Conservation (phyloP, 2,329 filamentous ascomycete species). For the Aspergillus phoenicis region DNA sequence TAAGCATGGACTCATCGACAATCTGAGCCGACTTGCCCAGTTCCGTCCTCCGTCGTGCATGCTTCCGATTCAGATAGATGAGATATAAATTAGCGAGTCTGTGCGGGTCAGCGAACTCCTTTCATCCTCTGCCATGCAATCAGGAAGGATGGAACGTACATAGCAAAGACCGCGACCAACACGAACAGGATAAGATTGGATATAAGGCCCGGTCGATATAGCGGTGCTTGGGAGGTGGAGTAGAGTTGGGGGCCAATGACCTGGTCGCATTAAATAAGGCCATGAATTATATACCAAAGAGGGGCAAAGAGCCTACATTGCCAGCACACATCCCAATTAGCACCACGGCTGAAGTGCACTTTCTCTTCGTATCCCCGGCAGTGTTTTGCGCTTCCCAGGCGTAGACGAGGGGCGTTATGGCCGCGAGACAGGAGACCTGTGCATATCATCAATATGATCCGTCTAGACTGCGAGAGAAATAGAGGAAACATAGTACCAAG, state of each 20-base stretch:
- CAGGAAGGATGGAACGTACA: slow-evolving; percentile 16
- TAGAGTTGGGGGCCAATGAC: slow-evolving; percentile 40
- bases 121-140: too few relatives aligned
- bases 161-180: slow-evolving; percentile 30
- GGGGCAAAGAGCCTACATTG: slow-evolving; percentile 26
- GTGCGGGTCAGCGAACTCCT: too few relatives aligned
- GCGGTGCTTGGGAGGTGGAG: slow-evolving; percentile 36
- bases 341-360: slow-evolving; percentile 39
- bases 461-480: background rate
- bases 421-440: slow-evolving; percentile 35
- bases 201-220: slow-evolving; percentile 39
- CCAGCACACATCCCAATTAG: slow-evolving; percentile 42
- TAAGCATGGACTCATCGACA: slow-evolving; percentile 39
- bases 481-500: slow-evolving; percentile 36
- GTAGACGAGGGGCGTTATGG: slow-evolving; percentile 40
- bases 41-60: slow-evolving; percentile 32
- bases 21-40: slow-evolving; percentile 34
- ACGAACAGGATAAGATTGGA: slow-evolving; percentile 39
- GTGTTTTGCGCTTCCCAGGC: slow-evolving; percentile 43
- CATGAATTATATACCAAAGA: too few relatives aligned
- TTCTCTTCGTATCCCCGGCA: slow-evolving; percentile 41
- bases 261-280: background rate
- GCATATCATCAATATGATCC: background rate
- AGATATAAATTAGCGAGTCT: slow-evolving; percentile 34
- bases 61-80: slow-evolving; percentile 33